Base-by-base conservation (phyloP, 495 filamentous ascomycete genomes). In the Tuber umbilicatum region DNA sequence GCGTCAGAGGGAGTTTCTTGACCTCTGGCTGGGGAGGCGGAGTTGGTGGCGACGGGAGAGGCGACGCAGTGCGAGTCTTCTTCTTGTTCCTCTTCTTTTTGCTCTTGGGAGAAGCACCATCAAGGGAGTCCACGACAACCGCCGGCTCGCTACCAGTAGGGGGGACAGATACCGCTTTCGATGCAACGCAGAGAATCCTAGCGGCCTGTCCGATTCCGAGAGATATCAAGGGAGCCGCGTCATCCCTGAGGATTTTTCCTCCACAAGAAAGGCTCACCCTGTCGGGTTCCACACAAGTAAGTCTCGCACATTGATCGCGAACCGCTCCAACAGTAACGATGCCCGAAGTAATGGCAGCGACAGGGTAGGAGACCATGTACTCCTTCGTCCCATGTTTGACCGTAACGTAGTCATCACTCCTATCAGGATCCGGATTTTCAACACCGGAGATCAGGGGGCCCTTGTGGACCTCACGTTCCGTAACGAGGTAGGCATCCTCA, bases 381-480 rank as follows among this genome's bases (percentile, higher is more conserved):
- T 82, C 80, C 39, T 79, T 76, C 21, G 47, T 73, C 14, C 73
- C 81, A 69, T 82, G 75, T 42, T 76, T 82, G 41, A 82, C 14
- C 16, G 27, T 74, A 4, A 82, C 38, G 19, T 73, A 71, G 55
- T 82, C 81, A 23, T 78, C 72, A 39, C 60, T 43, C 14, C 81
- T 42, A 64, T 73, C 23, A 1, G 81, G 81, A 70, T 80, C 81
- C 4, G 73, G 72, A 39, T 39, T 60, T 37, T 50, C 64, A 37
- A 80, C 73, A 14, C 80, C 80, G 38, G 80, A 70, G 38, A 80
- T 82, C 38, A 73, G 75, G 35, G 55, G 42, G 9, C 47, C 64
- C 55, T 64, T 64, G 71, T 60, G 23, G n/a, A 38, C 35, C 37
- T 60, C 39, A 27, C 40, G 40, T 14, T 21, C 71, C 17, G 74